Conservation (phyloP, 768 basidiomycete species). For the Sarcodon sp. region DNA sequence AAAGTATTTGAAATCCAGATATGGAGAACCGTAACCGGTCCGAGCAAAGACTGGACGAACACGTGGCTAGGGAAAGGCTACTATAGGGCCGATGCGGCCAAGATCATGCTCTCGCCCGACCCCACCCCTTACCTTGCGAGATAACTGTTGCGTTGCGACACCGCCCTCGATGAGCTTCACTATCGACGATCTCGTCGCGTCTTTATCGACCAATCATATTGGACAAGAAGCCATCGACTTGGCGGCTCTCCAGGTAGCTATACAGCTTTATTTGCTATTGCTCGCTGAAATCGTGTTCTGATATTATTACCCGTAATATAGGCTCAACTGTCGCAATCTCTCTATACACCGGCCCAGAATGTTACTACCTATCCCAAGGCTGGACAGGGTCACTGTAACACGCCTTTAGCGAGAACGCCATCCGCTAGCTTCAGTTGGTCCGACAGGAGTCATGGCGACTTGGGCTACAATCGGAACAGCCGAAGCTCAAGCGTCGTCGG, state of each 20-base stretch:
- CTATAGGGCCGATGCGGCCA: too few species aligned
- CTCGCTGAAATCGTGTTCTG: slow-evolving; percentile 7
- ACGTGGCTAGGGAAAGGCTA: too few species aligned
- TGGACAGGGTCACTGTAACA: slow-evolving; percentile 10
- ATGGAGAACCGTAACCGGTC: too few species aligned
- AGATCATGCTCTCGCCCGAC: too few species aligned
- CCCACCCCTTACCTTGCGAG: too few species aligned
- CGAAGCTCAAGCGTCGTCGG: slow-evolving; percentile 17
- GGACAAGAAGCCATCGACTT: slow-evolving; percentile 41
- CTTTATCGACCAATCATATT: slow-evolving; percentile 32
- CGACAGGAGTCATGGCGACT: not conserved
- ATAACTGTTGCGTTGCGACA: too few species aligned
- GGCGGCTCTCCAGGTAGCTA: slow-evolving; percentile 29
- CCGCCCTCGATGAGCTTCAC: slow-evolving; percentile 25
- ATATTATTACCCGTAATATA: slow-evolving; percentile 7
- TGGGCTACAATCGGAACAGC: slow-evolving; percentile 7
- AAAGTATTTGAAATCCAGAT: too few species aligned
- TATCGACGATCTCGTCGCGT: slow-evolving; percentile 38
- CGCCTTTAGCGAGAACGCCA: slow-evolving; percentile 14
- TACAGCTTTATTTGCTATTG: slow-evolving; percentile 7
- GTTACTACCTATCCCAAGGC: slow-evolving; percentile 10
- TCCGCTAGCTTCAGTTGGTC: slow-evolving; percentile 13
- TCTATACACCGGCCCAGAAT: slow-evolving; percentile 20
- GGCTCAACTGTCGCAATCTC: slow-evolving; percentile 34
- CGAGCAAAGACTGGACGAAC: too few species aligned